phyloP scores from a whole-genome alignment of 2,329 filamentous ascomycete genomes.

The Capronia epimyces region DNA sequence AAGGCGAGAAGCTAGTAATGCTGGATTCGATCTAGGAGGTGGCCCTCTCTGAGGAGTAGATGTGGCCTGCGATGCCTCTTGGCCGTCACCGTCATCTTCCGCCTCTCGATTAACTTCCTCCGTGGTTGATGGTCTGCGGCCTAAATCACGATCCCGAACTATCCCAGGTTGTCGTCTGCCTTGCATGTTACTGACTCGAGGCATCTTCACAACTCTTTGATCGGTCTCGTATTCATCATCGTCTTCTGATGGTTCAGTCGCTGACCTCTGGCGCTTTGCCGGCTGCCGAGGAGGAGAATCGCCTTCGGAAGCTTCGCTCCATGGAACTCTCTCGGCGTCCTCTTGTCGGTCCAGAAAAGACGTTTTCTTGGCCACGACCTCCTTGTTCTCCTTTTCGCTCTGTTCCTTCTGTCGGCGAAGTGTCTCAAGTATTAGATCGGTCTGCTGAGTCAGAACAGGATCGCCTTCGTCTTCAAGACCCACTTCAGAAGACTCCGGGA shows the following conservation, averaged over 20 bases:
- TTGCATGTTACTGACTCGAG: background rate
- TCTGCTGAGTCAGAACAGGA: conserved; percentile 17
- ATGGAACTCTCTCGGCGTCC: conserved; percentile 13
- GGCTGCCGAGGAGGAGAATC: background rate
- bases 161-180: background rate
- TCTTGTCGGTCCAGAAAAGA: conserved; percentile 21
- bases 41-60: background rate
- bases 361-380: conserved; percentile 4
- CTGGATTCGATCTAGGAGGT: background rate
- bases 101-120: background rate
- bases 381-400: conserved; percentile 20
- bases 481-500: background rate
- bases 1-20: background rate
- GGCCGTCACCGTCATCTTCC: background rate
- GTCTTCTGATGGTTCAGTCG: conserved; percentile 3
- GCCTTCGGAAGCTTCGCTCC: background rate
- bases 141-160: background rate
- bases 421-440: conserved; percentile 8
- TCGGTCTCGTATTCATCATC: conserved; percentile 20
- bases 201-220: conserved; percentile 6
- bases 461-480: background rate
- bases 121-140: background rate
- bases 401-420: conserved; percentile 13
- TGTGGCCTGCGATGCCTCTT: background rate
- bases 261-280: background rate